A percentile compares a stretch with the other conserved stretches of the same genome.
Conservation (phyloP, 1,284 basidiomycete species). For the Cryptococcus jaspeensis region DNA sequence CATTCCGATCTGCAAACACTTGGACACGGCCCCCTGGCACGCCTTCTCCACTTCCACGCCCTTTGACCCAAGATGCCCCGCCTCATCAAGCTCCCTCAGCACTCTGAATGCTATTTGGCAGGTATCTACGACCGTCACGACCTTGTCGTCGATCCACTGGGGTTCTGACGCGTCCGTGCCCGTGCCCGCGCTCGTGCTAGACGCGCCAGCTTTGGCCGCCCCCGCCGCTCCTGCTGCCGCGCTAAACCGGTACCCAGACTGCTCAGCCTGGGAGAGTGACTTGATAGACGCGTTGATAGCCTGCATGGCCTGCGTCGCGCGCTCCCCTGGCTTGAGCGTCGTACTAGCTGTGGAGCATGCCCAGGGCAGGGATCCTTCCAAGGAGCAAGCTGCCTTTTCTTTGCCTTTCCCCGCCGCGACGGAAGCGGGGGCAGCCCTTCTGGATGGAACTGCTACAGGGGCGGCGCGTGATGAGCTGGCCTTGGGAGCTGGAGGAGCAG, state of each 20-base stretch:
- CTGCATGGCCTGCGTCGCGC: constrained; percentile 18
- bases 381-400: constrained; percentile 5
- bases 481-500: neutral
- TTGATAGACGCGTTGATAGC: constrained; percentile 20
- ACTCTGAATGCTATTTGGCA: constrained; percentile 19
- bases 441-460: neutral
- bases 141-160: constrained; percentile 21
- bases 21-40: constrained; percentile 19
- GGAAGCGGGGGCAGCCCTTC: neutral
- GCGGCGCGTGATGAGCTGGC: neutral
- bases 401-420: constrained; percentile 4
- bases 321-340: constrained; percentile 4
- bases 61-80: constrained; percentile 16
- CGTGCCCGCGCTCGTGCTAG: constrained; percentile 3
- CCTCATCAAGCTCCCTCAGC: constrained; percentile 22
- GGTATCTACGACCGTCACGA: constrained; percentile 9
- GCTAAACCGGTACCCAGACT: constrained; percentile 21
- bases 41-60: constrained; percentile 34
- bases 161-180: neutral
- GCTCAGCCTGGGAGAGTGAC: constrained; percentile 12
- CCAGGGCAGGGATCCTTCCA: constrained; percentile 16
- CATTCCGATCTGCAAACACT: constrained; percentile 29
- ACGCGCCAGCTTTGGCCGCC: neutral
- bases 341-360: constrained; percentile 1
- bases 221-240: too few species aligned